Conservation (phyloP, 352 stramenopile genomes). For the Peronospora belbahrii region DNA sequence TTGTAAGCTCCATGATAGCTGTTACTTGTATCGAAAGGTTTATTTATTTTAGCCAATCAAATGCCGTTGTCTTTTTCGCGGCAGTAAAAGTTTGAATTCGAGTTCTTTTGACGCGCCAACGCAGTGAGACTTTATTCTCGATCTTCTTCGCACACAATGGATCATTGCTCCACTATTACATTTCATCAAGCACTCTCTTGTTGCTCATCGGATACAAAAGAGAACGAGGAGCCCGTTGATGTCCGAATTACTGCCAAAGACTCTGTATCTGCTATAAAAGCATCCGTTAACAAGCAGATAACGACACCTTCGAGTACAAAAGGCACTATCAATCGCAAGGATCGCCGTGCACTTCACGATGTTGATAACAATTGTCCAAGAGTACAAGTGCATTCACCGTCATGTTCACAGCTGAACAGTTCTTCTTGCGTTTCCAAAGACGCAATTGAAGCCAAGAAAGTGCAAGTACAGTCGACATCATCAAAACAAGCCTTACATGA, state of each 20-base stretch:
- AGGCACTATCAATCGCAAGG: conserved; percentile 2
- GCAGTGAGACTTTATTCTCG: conserved; percentile 9
- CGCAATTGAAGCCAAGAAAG: conserved; percentile 11
- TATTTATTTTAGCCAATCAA: conserved; percentile 20
- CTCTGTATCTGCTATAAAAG: conserved; percentile 3
- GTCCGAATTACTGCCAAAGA: conserved; percentile 1
- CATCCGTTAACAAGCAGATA: conserved; percentile 7
- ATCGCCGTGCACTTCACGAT: conserved; percentile 23
- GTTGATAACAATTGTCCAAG: conserved; percentile 22
- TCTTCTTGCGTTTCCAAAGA: neutral
- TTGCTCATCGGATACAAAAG: conserved; percentile 13
- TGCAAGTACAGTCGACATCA: neutral
- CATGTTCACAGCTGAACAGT: neutral
- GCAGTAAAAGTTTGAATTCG: conserved; percentile 32
- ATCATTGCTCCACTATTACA: conserved; percentile 1
- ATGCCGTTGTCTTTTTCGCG: conserved; percentile 5
- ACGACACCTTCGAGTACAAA: neutral
- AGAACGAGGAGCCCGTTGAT: conserved; percentile 26
- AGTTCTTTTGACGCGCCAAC: conserved; percentile 18
- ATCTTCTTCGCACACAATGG: conserved; percentile 19
- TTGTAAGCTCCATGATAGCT: conserved; percentile 7
- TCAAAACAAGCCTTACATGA: neutral
- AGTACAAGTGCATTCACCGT: neutral
- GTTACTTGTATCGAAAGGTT: too few species aligned
- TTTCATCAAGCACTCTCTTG: neutral